These are phyloP conservation scores for Serendipita sp. DNA, from an alignment of 768 basidiomycete species.

Conservation along the genomic window DNA sequence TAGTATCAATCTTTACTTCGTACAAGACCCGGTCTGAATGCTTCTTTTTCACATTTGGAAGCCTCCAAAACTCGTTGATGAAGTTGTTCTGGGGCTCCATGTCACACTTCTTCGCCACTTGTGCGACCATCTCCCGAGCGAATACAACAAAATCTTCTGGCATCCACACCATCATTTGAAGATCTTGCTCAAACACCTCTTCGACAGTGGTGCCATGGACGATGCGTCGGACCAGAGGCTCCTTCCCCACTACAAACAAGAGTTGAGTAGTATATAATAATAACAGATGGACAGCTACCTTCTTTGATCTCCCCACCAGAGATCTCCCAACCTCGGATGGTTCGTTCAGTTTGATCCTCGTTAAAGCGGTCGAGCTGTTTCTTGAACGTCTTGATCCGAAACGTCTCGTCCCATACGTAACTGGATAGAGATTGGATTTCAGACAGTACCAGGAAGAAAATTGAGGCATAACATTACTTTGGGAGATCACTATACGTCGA, in stretches of 20 bases:
- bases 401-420: constrained; percentile 7
- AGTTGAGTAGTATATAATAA: not conserved
- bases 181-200: not conserved
- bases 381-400: constrained; percentile 1
- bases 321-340: not conserved
- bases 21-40: not conserved
- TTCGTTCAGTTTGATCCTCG: not conserved
- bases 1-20: not conserved
- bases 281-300: not conserved
- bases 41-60: not conserved
- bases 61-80: no score
- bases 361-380: constrained; percentile 3
- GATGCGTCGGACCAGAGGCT: not conserved
- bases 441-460: not conserved
- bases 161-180: not conserved
- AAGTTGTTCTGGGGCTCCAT: not conserved
- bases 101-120: not conserved
- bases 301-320: not conserved
- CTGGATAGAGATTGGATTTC: not conserved
- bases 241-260: not conserved
- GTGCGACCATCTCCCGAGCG: not conserved
- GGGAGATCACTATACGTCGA: constrained; percentile 8
- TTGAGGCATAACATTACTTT: not conserved
- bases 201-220: not conserved
- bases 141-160: constrained; percentile 1